Evolutionary conservation across 2,329 filamentous ascomycete species (phyloP), one percentile per base, ranked within the genome.

Genomic region (Clarireedia homoeocarpa): DNA sequence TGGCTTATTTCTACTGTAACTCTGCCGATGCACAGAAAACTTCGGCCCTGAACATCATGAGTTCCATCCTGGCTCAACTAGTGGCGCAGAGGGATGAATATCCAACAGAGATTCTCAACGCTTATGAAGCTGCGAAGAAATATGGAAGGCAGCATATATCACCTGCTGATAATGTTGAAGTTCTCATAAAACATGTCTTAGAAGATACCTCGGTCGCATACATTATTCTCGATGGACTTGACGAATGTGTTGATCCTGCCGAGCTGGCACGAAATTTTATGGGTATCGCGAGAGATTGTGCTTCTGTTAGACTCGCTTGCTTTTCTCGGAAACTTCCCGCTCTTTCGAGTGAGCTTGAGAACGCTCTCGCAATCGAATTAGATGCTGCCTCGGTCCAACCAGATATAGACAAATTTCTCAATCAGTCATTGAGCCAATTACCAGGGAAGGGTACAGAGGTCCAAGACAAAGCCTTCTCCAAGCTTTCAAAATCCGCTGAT

Each of bases 141-240:
- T 55, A 55, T 45, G 53, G 53, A 14, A 55, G 53, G 50, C 36
- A 36, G 10, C 47, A 55, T 36, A 12, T 55, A 23, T 55, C 53
- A 17, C 34, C 10, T n/a, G 46, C 53, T 0, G 53, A 55, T 6
- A 40, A 55, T 27, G 26, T 51, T 4, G 2, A 17, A 6, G 30
- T 26, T 3, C 14, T 55, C 26, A 30, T 55, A 6, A 51, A 45
- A 27, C 4, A 38, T 1, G 53, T 45, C 5, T 12, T 50, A 2
- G 6, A 5, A 10, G 5, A 30, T 6, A 5, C 6, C 1, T 27
- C 53, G 23, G 30, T 6, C 9, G 24, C n/a, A 17, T 45, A 55
- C 15, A 36, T 55, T 24, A 9, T 55, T 14, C 12, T 55, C 10
- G 53, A 55, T 55, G 53, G 53, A 12, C 14, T 55, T 23, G 53